These are phyloP conservation scores for Cyanodermella asteris DNA, from an alignment of 2,329 filamentous ascomycete species.

Conservation along the genomic window DNA sequence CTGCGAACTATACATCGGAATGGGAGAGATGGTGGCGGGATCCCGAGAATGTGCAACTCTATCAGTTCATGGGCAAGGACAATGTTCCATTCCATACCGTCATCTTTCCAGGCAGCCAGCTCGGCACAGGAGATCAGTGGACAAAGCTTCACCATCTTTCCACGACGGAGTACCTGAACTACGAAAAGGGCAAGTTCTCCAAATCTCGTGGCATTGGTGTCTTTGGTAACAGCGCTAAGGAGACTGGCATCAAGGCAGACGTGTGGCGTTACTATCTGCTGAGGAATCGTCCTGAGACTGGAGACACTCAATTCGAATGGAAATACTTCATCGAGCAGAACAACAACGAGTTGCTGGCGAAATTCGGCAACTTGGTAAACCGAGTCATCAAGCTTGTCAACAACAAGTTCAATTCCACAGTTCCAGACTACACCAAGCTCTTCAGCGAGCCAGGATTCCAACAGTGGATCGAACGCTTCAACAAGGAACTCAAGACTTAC, in stretches of 20 bases:
- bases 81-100: slow-evolving; percentile 76
- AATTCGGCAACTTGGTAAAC: slow-evolving; percentile 52
- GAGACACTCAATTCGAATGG: slow-evolving; percentile 84
- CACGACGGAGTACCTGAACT: slow-evolving; percentile 76
- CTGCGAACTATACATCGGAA: slow-evolving; percentile 65
- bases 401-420: slow-evolving; percentile 47
- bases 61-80: slow-evolving; percentile 92
- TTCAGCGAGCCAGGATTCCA: slow-evolving; percentile 14
- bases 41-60: slow-evolving; percentile 67
- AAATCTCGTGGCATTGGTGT: slow-evolving; percentile 80
- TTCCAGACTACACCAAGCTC: slow-evolving; percentile 44
- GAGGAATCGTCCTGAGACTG: slow-evolving; percentile 62
- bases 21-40: slow-evolving; percentile 95
- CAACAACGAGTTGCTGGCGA: slow-evolving; percentile 68
- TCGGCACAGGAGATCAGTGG: slow-evolving; percentile 71
- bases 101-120: slow-evolving; percentile 71
- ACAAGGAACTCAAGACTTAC: slow-evolving; percentile 44
- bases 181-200: slow-evolving; percentile 77
- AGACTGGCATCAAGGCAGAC: slow-evolving; percentile 63
- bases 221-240: slow-evolving; percentile 72
- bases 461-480: slow-evolving; percentile 35
- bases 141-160: slow-evolving; percentile 75
- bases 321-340: slow-evolving; percentile 60
- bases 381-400: slow-evolving; percentile 55
- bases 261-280: slow-evolving; percentile 92